Base-by-base conservation (phyloP, 2,329 filamentous ascomycete species). In the Graphilbum ipis-grandicollis region DNA sequence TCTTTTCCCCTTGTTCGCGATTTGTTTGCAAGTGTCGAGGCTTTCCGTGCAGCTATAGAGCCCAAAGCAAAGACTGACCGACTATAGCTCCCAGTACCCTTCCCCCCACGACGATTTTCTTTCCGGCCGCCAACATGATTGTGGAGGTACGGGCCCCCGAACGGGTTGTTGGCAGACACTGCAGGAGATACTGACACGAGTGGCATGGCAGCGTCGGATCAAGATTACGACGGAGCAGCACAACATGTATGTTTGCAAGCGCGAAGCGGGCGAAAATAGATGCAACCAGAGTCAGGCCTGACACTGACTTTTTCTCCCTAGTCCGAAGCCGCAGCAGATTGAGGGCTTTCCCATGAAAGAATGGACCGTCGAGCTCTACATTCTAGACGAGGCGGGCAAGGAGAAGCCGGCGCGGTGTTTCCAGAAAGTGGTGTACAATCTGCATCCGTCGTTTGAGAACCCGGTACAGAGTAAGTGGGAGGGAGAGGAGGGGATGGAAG, bases 191-290 rank as follows among this genome's bases (percentile, higher is more conserved):
- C 12, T 7, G 23, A 25, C 23, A 8, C 12, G 23, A 8, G 23
- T 12, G 15, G 15, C 35, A 39, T 60, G 78, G 51, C 80, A 94
- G 71, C 75, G 90, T 52, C 81, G 75, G 53, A 69, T 98, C 59
- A 92, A 88, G 71, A 74, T 98, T 62, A 71, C 94, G 48, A 96
- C 90, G 36, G 78, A 90, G 63, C 88, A 96, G 59, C 71, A 76
- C 54, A 71, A 85, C 59, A 81, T 85, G 84, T 92, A 73, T 36
- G 51, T 47, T 17, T n/a, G n/a, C n/a, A n/a, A n/a, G n/a, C n/a
- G n/a, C n/a, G n/a, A n/a, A n/a, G n/a, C n/a, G n/a, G n/a, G n/a
- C n/a, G n/a, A n/a, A n/a, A n/a, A n/a, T n/a, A n/a, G n/a, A n/a
- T n/a, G n/a, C n/a, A n/a, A n/a, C n/a, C n/a, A n/a, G n/a, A n/a